A percentile compares a stretch with the other conserved stretches of the same genome.
phyloP scores from a whole-genome alignment of 176 grass and related monocot species.

The Oryza glaberrima region DNA sequence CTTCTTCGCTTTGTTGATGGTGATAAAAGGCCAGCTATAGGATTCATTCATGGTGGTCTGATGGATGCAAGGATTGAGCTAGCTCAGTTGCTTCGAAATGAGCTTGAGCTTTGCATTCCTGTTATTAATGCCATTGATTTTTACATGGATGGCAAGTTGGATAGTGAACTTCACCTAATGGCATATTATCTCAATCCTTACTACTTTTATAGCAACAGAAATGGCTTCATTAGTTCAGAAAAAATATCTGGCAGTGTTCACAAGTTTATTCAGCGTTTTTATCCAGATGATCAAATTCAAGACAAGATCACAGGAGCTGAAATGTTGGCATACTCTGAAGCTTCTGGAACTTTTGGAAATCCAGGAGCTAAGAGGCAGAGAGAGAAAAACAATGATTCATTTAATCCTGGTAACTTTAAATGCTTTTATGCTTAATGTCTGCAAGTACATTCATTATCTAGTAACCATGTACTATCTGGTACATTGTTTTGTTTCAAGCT shows the following conservation, averaged over 20 bases:
- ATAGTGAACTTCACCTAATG: slow-evolving; percentile 27
- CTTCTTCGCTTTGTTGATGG: not conserved
- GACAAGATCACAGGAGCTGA: too few relatives aligned
- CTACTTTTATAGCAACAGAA: slow-evolving; percentile 12
- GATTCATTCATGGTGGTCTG: slow-evolving; percentile 28
- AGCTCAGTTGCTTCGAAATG: not conserved
- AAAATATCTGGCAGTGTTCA: slow-evolving; percentile 17
- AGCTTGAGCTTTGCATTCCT: slow-evolving; percentile 9
- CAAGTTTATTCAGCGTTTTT: not conserved
- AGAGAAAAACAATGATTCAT: too few relatives aligned
- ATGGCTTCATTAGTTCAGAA: not conserved
- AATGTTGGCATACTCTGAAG: too few relatives aligned
- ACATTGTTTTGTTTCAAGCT: too few relatives aligned
- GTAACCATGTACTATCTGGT: too few relatives aligned
- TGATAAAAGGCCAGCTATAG: slow-evolving; percentile 9
- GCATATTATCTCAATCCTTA: slow-evolving; percentile 1
- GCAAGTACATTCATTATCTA: too few relatives aligned
- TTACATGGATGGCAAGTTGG: slow-evolving; percentile 9
- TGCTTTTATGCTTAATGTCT: too few relatives aligned
- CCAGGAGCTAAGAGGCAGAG: too few relatives aligned
- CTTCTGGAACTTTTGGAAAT: too few relatives aligned
- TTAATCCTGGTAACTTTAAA: too few relatives aligned
- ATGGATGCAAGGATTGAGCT: slow-evolving; percentile 11
- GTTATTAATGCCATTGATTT: slow-evolving; percentile 23
- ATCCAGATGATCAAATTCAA: too few relatives aligned